Base-by-base conservation (phyloP, 2,329 filamentous ascomycete species). In the Fusarium subtropicale region DNA sequence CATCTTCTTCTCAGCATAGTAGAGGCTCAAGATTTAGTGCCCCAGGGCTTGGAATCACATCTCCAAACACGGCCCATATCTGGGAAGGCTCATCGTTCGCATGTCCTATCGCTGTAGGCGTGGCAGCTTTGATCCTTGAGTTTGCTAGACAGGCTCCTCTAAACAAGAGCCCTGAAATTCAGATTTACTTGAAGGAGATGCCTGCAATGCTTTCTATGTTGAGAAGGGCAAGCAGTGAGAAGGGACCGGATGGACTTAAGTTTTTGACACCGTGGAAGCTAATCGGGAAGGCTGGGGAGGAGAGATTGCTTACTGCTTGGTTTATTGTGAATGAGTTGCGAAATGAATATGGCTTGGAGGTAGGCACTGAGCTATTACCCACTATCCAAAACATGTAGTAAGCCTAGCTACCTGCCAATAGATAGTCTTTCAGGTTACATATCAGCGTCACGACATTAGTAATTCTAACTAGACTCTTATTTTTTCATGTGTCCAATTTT, bases 401-500 rank as follows among this genome's bases (percentile, higher is more conserved):
- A 30, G 12, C 1, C 28, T 30, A 12, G 1, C 3, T 30, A 30
- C 1, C 28, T 30, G 5, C 28, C 4, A 30, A 5, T 30, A 12
- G 4, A 30, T 30, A 30, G 0, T 11, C 0, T 4, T 30, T 30
- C 12, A 9, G 5, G 5, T 30, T 12, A 30, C 11, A 11, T 4
- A 30, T 30, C 10, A 30, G 10, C 1, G 10, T 30, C 4, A n/a
- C n/a, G n/a, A n/a, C n/a, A n/a, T n/a, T n/a, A n/a, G n/a, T n/a
- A n/a, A n/a, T n/a, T n/a, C n/a, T n/a, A n/a, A n/a, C n/a, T n/a
- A n/a, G n/a, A n/a, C n/a, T n/a, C n/a, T n/a, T n/a, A n/a, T n/a
- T n/a, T n/a, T n/a, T n/a, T n/a, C n/a, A n/a, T n/a, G n/a, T n/a
- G n/a, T n/a, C n/a, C n/a, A n/a, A n/a, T n/a, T n/a, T n/a, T n/a